Evolutionary conservation across 768 basidiomycete genomes (phyloP), one percentile per base, ranked within the genome.

Genomic region (Boletus rufocinnamomeus): DNA sequence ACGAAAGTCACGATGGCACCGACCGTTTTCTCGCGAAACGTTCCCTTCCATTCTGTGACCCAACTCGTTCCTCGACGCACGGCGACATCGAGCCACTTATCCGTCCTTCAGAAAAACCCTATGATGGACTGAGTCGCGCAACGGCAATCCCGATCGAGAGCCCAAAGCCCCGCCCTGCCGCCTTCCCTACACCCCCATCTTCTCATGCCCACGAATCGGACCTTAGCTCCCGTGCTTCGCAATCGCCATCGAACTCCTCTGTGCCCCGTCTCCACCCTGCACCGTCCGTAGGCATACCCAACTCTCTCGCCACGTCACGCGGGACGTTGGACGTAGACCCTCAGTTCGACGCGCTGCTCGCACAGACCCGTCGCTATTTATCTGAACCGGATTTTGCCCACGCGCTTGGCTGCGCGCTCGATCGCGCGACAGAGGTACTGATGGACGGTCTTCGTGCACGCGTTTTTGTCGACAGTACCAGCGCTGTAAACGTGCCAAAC

Each of bases 361-460:
- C 78, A 6, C 87, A 97, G 68, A 91, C 92, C 2, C 80, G 82
- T 41, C 65, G 70, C 0, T 79, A 88, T 41, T 70, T 96, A 32
- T 69, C 79, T 1, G 88, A 88, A 0, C 74, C 86, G 0, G 89
- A 95, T 70, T 93, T 93, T 60, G 75, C 81, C 5, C 74, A 78
- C 49, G 87, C 92, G 0, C 78, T 95, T 13, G 85, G 88, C 50
- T 82, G 81, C n/a, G 84, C 84, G 52, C 79, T 97, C 27, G 91
- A 91, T 66, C 77, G 78, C 3, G 86, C 90, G 38, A 84, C 86
- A 17, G 81, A 81, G 35, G 77, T 86, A 7, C 67, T 96, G 28
- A 79, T 91, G 57, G 77, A 78, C 1, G 82, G 84, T 8, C 76
- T 97, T 40, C 82, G 86, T 64, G 78, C 74, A 53, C 82, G 85